Evolutionary conservation across 2,329 filamentous ascomycete genomes (phyloP).

Genomic region (Cercospora nicotianae): DNA sequence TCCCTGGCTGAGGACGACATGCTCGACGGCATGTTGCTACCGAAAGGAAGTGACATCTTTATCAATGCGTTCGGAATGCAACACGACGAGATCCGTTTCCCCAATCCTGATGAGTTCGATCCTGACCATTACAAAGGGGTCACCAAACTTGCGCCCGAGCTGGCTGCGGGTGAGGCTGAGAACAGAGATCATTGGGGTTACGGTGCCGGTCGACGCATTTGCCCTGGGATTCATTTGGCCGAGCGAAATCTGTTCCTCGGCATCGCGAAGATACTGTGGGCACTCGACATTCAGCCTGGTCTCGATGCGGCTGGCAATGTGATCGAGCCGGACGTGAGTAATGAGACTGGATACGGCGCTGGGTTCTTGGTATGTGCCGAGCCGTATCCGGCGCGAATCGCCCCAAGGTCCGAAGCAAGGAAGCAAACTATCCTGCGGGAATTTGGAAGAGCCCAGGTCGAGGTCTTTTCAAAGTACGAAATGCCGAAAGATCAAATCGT

Average conservation of each 20-base stretch:
- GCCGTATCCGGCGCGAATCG: slow-evolving; percentile 28
- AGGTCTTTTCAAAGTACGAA: slow-evolving; percentile 26
- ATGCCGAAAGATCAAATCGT: background rate
- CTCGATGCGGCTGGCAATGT: background rate
- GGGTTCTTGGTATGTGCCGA: slow-evolving; percentile 34
- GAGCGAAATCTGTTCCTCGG: slow-evolving; percentile 50
- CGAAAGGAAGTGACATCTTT: no score
- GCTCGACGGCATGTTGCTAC: no score
- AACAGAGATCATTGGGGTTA: slow-evolving; percentile 50
- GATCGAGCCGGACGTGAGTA: background rate
- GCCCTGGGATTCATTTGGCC: slow-evolving; percentile 53
- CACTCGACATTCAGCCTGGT: slow-evolving; percentile 41
- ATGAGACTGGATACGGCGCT: slow-evolving; percentile 26
- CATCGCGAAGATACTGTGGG: slow-evolving; percentile 51
- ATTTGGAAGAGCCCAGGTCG: slow-evolving; percentile 24
- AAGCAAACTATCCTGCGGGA: slow-evolving; percentile 29
- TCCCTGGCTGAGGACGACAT: no score
- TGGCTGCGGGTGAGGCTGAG: slow-evolving; percentile 38
- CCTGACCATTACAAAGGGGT: slow-evolving; percentile 40
- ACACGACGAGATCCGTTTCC: slow-evolving; percentile 15
- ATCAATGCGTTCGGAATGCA: no score
- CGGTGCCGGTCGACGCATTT: slow-evolving; percentile 52
- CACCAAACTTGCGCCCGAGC: slow-evolving; percentile 35
- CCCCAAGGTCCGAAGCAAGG: slow-evolving; percentile 20
- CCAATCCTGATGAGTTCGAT: slow-evolving; percentile 37